These are phyloP conservation scores for Hypoxylon sp. DNA, from an alignment of 2,329 filamentous ascomycete species.

Conservation along the genomic window DNA sequence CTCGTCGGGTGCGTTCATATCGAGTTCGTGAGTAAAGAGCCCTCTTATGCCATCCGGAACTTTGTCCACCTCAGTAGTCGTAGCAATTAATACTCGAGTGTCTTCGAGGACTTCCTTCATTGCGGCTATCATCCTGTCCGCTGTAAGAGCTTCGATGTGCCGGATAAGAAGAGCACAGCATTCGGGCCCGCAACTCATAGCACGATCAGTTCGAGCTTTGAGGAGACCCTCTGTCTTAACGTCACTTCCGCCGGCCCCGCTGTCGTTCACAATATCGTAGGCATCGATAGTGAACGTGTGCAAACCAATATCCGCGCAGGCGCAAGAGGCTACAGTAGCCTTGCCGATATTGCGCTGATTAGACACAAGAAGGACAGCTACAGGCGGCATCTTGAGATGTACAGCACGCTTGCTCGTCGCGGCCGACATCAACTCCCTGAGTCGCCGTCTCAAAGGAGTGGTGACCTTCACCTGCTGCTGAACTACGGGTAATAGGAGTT, in stretches of 20 bases:
- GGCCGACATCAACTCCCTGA: constrained; percentile 86
- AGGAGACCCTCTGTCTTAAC: constrained; percentile 94
- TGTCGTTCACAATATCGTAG: constrained; percentile 94
- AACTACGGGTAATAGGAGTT: constrained; percentile 51
- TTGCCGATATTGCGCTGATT: constrained; percentile 96
- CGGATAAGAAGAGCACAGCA: constrained; percentile 85
- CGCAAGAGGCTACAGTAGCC: constrained; percentile 75
- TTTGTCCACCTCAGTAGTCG: constrained; percentile 94
- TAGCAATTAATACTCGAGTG: constrained; percentile 85
- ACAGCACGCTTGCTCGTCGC: constrained; percentile 88
- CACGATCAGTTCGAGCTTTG: constrained; percentile 85
- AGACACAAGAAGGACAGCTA: constrained; percentile 87
- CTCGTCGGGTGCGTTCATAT: constrained; percentile 92
- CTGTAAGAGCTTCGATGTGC: constrained; percentile 89
- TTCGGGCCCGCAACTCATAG: constrained; percentile 84
- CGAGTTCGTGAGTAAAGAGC: constrained; percentile 93
- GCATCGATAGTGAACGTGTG: constrained; percentile 90
- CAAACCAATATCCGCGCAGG: constrained; percentile 87
- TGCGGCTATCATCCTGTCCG: constrained; percentile 86
- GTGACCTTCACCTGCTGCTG: constrained; percentile 60
- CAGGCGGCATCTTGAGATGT: constrained; percentile 83
- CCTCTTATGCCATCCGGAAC: constrained; percentile 88
- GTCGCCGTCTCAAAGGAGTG: constrained; percentile 69
- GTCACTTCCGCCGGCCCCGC: constrained; percentile 83
- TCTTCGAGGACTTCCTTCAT: constrained; percentile 85